Conservation (phyloP, 345 rosid species). For the Reutealis trisperma region DNA sequence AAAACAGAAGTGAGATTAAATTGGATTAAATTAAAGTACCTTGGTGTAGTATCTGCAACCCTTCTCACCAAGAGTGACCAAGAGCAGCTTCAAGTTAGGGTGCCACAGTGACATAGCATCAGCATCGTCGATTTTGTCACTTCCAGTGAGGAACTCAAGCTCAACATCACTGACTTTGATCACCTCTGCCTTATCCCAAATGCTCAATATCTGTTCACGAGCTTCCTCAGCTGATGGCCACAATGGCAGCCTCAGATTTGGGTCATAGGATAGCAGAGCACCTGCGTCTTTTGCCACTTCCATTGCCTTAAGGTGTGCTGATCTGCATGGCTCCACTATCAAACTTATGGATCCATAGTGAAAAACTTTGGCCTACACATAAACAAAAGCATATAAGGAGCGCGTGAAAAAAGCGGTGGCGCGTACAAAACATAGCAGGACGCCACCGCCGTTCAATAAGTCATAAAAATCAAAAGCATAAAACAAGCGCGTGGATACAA, state of each 20-base stretch:
- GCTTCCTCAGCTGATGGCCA: conserved; percentile 95
- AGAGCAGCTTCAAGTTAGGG: conserved; percentile 70
- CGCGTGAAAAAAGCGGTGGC: not conserved
- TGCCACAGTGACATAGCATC: conserved; percentile 90
- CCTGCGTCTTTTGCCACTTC: conserved; percentile 86
- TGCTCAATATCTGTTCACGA: conserved; percentile 80
- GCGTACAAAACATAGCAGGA: not conserved
- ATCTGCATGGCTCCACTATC: conserved; percentile 98
- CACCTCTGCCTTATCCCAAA: conserved; percentile 96
- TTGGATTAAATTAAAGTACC: conserved; percentile 36
- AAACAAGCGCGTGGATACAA: not conserved
- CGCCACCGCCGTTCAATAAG: no score
- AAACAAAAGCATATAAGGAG: not conserved
- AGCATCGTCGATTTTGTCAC: conserved; percentile 69
- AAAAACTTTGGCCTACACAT: conserved; percentile 69
- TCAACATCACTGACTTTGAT: conserved; percentile 94
- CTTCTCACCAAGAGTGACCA: conserved; percentile 91
- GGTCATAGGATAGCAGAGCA: conserved; percentile 91
- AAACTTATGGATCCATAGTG: conserved; percentile 97
- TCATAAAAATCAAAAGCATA: no score
- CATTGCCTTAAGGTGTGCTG: conserved; percentile 93
- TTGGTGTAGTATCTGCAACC: conserved; percentile 96
- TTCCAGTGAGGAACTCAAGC: conserved; percentile 91
- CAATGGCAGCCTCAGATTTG: conserved; percentile 86
- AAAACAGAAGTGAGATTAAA: not conserved